A percentile compares a stretch with the other conserved stretches of the same genome.
phyloP scores from a whole-genome alignment of 768 basidiomycete species.

The Trametes elegans region DNA sequence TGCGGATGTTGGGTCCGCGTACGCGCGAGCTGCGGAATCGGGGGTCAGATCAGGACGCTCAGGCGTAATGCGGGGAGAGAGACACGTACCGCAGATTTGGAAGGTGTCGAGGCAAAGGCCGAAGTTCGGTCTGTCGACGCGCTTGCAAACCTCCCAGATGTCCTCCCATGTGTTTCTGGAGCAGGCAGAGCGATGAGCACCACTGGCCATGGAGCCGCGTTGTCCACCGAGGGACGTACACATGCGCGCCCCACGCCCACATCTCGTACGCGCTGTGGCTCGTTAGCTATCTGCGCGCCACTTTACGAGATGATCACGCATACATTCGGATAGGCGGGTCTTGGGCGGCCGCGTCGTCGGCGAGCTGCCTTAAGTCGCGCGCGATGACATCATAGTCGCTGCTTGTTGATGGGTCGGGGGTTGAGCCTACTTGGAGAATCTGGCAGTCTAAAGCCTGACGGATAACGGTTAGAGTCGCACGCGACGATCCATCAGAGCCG shows the following conservation, averaged over 20 bases:
- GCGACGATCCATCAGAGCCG: conserved; percentile 19
- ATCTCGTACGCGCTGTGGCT: conserved; percentile 31
- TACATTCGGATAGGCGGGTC: conserved; percentile 30
- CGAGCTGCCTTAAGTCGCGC: conserved; percentile 27
- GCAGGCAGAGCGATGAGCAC: not conserved
- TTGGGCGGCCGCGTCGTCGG: conserved; percentile 27
- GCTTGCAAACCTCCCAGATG: conserved; percentile 32
- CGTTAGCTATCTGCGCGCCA: not conserved
- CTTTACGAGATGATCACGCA: not conserved
- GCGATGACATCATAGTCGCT: conserved; percentile 29
- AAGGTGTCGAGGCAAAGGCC: conserved; percentile 34
- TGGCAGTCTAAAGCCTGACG: conserved; percentile 27
- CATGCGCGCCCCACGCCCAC: conserved; percentile 33
- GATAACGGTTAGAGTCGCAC: conserved; percentile 16
- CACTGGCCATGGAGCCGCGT: not conserved
- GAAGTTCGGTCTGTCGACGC: conserved; percentile 30
- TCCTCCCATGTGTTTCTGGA: conserved; percentile 32
- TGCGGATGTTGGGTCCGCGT: conserved; percentile 25
- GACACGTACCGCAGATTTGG: conserved; percentile 29
- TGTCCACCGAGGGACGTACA: conserved; percentile 17
- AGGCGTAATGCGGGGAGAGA: not conserved
- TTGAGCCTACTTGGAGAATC: conserved; percentile 32
- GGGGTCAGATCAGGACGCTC: no score
- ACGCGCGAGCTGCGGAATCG: conserved; percentile 24
- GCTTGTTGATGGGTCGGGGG: conserved; percentile 25